Percentiles rank a stretch among this genome's conserved stretches.
Evolutionary conservation across 768 basidiomycete genomes (phyloP).

Genomic region (Cyclocybe cylindracea): DNA sequence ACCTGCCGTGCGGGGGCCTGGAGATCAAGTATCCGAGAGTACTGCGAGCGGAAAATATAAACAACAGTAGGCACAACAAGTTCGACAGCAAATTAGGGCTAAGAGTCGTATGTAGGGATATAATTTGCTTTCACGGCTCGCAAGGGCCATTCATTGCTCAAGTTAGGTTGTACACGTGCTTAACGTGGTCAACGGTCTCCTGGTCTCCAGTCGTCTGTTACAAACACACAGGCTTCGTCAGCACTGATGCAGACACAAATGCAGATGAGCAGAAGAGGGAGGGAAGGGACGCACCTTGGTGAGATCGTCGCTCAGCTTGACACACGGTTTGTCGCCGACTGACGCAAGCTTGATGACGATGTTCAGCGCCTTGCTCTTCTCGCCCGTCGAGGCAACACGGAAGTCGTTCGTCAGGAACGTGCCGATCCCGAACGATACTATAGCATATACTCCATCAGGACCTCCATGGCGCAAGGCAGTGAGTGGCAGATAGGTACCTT

Average conservation of each 20-base stretch:
- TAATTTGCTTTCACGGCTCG: too few species aligned
- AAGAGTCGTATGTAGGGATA: not conserved
- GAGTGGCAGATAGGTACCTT: conserved; percentile 38
- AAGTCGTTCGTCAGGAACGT: conserved; percentile 94
- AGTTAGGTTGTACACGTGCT: conserved; percentile 43
- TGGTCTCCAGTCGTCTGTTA: conserved; percentile 68
- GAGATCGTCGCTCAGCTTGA: conserved; percentile 94
- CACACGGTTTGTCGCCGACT: conserved; percentile 72
- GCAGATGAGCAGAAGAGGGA: not conserved
- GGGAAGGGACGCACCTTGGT: conserved; percentile 54
- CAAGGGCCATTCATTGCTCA: conserved; percentile 8
- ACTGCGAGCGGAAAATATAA: not conserved
- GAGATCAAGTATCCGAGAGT: too few species aligned
- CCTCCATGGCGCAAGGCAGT: not conserved
- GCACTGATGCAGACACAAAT: not conserved
- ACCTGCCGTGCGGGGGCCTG: too few species aligned
- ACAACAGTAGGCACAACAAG: not conserved
- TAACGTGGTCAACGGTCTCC: conserved; percentile 60
- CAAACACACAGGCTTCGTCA: conserved; percentile 1
- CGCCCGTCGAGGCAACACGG: conserved; percentile 42
- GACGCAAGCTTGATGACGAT: conserved; percentile 92
- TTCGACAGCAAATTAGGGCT: not conserved
- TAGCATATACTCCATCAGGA: not conserved
- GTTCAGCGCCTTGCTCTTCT: conserved; percentile 81
- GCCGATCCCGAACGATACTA: conserved; percentile 92